phyloP scores from a whole-genome alignment of 1,139 yeast genomes.

The Hansenula lynferdii region DNA sequence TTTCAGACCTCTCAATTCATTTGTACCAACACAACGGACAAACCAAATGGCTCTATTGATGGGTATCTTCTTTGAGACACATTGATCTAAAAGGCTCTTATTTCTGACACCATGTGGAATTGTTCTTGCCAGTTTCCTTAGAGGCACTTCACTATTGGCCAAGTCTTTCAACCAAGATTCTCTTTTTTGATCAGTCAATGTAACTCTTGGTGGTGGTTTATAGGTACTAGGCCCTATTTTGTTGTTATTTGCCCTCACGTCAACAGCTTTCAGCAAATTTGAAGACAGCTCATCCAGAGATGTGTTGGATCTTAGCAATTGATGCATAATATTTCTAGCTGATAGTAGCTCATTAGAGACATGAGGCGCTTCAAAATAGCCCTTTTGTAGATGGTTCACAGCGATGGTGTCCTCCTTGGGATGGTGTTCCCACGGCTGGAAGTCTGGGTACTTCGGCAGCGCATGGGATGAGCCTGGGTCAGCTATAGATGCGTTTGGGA shows the following conservation, averaged over 20 bases:
- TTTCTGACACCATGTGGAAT: constrained; percentile 92
- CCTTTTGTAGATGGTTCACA: constrained; percentile 49
- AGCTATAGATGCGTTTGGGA: not conserved
- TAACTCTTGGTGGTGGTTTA: constrained; percentile 82
- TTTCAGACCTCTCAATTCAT: constrained; percentile 67
- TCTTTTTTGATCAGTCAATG: constrained; percentile 78
- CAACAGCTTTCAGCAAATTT: constrained; percentile 62
- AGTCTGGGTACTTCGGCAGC: constrained; percentile 68
- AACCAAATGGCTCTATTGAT: constrained; percentile 82
- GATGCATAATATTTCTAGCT: constrained; percentile 44
- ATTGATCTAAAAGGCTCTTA: constrained; percentile 64
- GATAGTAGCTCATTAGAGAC: constrained; percentile 56
- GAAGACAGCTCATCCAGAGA: constrained; percentile 57
- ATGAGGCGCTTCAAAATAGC: constrained; percentile 48
- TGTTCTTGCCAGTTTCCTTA: constrained; percentile 64
- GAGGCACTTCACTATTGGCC: constrained; percentile 61
- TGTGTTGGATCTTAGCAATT: constrained; percentile 37
- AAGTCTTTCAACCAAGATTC: constrained; percentile 84
- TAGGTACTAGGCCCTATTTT: constrained; percentile 56
- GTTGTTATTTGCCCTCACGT: constrained; percentile 60
- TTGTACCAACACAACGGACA: constrained; percentile 78
- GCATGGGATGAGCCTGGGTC: not conserved
- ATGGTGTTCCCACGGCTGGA: constrained; percentile 70
- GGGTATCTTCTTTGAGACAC: constrained; percentile 65
- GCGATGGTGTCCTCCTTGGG: constrained; percentile 49